Evolutionary conservation across 1,284 basidiomycete species (phyloP).

Genomic region (Austropuccinia psidii): DNA sequence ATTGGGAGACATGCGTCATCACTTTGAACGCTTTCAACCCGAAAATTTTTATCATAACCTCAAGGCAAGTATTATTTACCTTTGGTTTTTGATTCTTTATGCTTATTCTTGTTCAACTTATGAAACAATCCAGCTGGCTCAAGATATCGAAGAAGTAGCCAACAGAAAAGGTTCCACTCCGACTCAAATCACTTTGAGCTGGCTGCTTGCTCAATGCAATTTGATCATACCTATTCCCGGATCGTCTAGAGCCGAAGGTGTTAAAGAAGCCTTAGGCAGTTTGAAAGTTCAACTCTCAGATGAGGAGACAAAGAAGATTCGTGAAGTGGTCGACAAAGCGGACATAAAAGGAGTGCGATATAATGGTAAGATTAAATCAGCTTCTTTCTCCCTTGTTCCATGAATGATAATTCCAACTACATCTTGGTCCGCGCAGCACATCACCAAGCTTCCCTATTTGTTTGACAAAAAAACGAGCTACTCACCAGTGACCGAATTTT

Average conservation of each 20-base stretch:
- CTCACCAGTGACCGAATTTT: no score
- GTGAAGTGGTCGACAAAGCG: background rate
- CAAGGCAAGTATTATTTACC: constrained; percentile 43
- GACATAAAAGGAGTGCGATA: constrained; percentile 26
- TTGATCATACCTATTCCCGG: constrained; percentile 49
- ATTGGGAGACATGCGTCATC: constrained; percentile 44
- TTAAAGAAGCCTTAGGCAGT: constrained; percentile 1
- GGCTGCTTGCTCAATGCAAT: constrained; percentile 49
- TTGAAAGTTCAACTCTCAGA: constrained; percentile 6
- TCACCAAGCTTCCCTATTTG: no score
- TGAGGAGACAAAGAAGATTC: background rate
- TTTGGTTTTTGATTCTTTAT: constrained; percentile 37
- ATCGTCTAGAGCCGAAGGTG: constrained; percentile 40
- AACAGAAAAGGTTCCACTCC: constrained; percentile 46
- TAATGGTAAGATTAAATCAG: background rate
- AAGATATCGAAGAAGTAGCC: no score
- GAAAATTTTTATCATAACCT: constrained; percentile 49
- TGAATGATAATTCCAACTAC: no score
- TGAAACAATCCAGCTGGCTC: background rate
- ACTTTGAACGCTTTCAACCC: constrained; percentile 45
- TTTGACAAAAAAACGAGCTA: no score
- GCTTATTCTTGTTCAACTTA: background rate
- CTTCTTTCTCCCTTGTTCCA: no score
- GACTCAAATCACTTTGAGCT: constrained; percentile 50
- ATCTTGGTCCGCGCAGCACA: no score